These are phyloP conservation scores for Amaranthus palmeri DNA, from an alignment of 148 eudicot species.

Conservation along the genomic window DNA sequence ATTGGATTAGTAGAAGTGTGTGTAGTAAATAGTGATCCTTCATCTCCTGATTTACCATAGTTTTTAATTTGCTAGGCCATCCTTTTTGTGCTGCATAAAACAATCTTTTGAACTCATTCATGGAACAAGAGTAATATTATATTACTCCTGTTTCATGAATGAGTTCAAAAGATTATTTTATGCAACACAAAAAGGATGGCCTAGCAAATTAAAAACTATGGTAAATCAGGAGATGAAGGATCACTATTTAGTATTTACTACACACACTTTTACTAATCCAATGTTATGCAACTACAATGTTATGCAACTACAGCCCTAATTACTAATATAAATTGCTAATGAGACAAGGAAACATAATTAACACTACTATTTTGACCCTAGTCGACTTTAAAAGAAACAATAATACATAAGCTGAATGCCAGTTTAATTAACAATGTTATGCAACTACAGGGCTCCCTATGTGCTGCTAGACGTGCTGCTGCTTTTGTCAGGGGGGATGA, in stretches of 20 bases:
- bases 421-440: background rate
- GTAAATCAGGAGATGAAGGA: no score
- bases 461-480: constrained; percentile 85
- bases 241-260: no score
- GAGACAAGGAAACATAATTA: background rate
- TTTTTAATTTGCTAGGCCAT: background rate
- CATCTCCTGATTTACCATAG: background rate
- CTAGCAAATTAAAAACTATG: no score
- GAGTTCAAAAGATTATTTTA: no score
- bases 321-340: background rate
- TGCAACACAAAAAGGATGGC: no score
- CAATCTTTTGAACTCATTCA: background rate
- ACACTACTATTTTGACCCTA: background rate
- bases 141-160: no score
- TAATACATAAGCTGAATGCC: background rate
- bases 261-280: no score
- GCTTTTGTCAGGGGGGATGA: constrained; percentile 97
- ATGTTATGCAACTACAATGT: no score
- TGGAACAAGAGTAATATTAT: background rate
- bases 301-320: no score
- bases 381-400: background rate
- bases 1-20: background rate
- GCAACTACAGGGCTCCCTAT: constrained; percentile 68
- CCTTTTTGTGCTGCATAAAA: background rate
- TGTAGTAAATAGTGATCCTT: background rate